Base-by-base conservation (phyloP, 2,329 filamentous ascomycete species). In the Hymenoscyphus infarciens region DNA sequence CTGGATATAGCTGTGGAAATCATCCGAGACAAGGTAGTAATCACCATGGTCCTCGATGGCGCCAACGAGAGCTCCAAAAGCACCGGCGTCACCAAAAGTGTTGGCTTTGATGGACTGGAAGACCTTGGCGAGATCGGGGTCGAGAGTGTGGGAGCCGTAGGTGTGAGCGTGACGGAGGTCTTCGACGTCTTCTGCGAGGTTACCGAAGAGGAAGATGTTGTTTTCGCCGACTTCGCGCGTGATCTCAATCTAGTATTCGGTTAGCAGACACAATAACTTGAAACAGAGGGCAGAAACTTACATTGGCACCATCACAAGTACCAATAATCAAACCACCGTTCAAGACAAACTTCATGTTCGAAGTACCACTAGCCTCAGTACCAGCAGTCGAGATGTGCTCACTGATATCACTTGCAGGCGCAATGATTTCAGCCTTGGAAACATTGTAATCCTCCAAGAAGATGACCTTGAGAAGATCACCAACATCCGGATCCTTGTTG, bases 311-410 rank as follows among this genome's bases (percentile, higher is more conserved):
- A 73, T 99, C 95, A 75, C 94, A 97, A 22, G 95, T 99, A 71
- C 95, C 95, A 70, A 99, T 99, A 73, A 99, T 96, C 65, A 99
- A 82, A 67, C 95, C 95, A 67, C 95, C 95, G 72, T 98, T 99
- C 73, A 99, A 83, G 15, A 97, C 95, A 76, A 99, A 99, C 78
- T 99, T 99, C 95, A 99, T 99, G 85, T 99, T 99, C 73, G 91
- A 96, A 13, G 92, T 97, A 66, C 94, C 94, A 67, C 84, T 87
- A 22, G 86, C 86, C 82, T 99, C 95, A 1, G 95, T 99, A 57
- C 95, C 95, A 42, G 95, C 95, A 27, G 95, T 99, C 2, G 95
- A 98, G 73, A 99, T 99, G 76, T 99, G 95, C 80, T 99, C 95
- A 77, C 92, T 97, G 72, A 99, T 88, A 72, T 99, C 95, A 22